Evolutionary conservation across 305 asterid species (phyloP).

Genomic region (Fraxinus baroniana): DNA sequence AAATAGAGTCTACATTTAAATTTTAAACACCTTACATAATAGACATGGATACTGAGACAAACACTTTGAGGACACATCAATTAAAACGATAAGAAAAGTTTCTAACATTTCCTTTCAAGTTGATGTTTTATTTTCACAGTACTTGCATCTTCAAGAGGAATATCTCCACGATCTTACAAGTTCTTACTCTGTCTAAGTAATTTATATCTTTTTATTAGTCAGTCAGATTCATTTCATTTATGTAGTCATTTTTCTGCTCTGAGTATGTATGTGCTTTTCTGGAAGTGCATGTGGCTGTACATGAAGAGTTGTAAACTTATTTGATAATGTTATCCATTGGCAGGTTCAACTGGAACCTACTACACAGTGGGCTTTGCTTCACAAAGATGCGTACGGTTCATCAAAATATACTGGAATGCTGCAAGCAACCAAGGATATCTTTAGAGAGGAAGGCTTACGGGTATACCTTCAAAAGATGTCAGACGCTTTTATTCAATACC

Average conservation of each 20-base stretch:
- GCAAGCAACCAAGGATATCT: constrained; percentile 88
- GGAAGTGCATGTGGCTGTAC: neutral
- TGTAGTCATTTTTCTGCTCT: constrained; percentile 3
- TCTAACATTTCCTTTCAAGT: neutral
- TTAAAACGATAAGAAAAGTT: neutral
- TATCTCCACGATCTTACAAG: neutral
- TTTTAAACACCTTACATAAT: neutral
- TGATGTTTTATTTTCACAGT: neutral
- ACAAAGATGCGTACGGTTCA: constrained; percentile 41
- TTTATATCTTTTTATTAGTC: neutral
- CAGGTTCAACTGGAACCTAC: constrained; percentile 98
- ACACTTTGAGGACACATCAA: neutral
- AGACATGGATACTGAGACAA: neutral
- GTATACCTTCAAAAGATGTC: constrained; percentile 29
- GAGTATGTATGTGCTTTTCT: neutral
- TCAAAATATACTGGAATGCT: constrained; percentile 88
- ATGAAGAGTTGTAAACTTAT: constrained; percentile 5
- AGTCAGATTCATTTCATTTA: neutral
- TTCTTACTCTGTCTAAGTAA: neutral
- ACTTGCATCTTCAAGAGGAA: neutral
- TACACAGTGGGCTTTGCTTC: constrained; percentile 70
- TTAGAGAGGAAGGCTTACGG: constrained; percentile 90
- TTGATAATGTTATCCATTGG: constrained; percentile 1
- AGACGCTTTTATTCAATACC: neutral
- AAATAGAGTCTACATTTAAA: neutral